Evolutionary conservation across 2,329 filamentous ascomycete species (phyloP), one percentile per base, ranked within the genome.

Genomic region (Leptographium galeiforme): DNA sequence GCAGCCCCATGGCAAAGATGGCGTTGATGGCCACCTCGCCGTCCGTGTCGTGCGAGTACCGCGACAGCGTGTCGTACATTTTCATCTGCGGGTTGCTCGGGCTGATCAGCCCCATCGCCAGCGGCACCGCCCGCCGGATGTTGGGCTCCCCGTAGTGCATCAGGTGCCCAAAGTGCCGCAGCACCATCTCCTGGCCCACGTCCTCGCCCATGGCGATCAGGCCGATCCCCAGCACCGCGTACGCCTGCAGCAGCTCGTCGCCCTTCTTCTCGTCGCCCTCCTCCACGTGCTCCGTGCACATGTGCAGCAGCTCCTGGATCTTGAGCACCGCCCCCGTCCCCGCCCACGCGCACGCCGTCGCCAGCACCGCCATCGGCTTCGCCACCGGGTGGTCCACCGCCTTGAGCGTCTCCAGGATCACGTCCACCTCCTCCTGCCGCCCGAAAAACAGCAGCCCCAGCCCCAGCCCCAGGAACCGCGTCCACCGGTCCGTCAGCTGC

Each of bases 31-130:
- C 93, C 48, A 98, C 93, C 63, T 98, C 93, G 57, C 91, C 94
- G 71, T 98, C 93, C 61, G 93, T 98, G 73, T 98, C 93, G 78
- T 98, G 93, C 59, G 87, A 94, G 77, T 98, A 98, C 64, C 93
- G 79, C 51, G 93, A 98, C 12, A 98, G 76, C 0, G 93, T 98
- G 68, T 98, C 93, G 73, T 98, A 98, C 48, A 98, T 87, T 77
- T 97, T 98, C 91, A 98, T 98, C 68, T 98, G 94, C 12, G 93
- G 93, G 72, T 98, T 98, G 72, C 89, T 96, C 13, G 94, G 89
- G 70, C 88, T 95, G 65, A 98, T 85, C 53, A 98, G 78, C 63
- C 90, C 94, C 89, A 98, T 94, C 32, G 93, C 93, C 53, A 98
- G 77, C 39, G 93, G 93, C 34, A 98, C 93, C 19, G 90, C 91